Conservation (phyloP, 2,329 filamentous ascomycete genomes). For the Cadophora luteo-olivacea region DNA sequence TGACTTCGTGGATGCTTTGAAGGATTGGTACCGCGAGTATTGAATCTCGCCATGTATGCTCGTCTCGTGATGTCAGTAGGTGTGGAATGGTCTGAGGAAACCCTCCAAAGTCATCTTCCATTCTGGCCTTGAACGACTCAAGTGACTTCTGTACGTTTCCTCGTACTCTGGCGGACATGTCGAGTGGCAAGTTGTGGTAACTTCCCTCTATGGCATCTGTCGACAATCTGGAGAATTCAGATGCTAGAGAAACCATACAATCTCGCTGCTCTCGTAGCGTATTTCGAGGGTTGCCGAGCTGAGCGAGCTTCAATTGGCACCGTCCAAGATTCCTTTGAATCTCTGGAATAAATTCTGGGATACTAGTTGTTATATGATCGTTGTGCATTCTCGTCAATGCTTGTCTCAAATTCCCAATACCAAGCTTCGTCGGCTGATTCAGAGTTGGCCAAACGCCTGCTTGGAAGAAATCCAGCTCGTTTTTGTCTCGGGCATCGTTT, state of each 20-base stretch:
- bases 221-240: slow-evolving; percentile 24
- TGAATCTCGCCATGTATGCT: not conserved
- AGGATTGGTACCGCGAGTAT: not conserved
- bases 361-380: slow-evolving; percentile 18
- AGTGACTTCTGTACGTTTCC: slow-evolving; percentile 12
- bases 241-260: slow-evolving; percentile 19
- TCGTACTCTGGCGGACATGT: slow-evolving; percentile 21
- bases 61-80: not conserved
- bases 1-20: slow-evolving; percentile 1
- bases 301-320: not conserved
- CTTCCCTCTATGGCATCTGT: slow-evolving; percentile 26
- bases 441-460: slow-evolving; percentile 10
- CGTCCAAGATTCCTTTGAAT: slow-evolving; percentile 11
- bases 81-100: not conserved
- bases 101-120: not conserved
- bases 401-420: slow-evolving; percentile 14
- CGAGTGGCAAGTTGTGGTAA: slow-evolving; percentile 23
- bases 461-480: slow-evolving; percentile 19
- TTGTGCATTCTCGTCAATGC: slow-evolving; percentile 24
- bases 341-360: slow-evolving; percentile 17
- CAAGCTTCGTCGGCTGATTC: slow-evolving; percentile 15
- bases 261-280: slow-evolving; percentile 17
- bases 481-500: slow-evolving; percentile 19
- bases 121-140: not conserved
- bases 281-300: slow-evolving; percentile 21